Evolutionary conservation across 2,329 filamentous ascomycete species (phyloP).

Genomic region (Colletotrichum sojae): DNA sequence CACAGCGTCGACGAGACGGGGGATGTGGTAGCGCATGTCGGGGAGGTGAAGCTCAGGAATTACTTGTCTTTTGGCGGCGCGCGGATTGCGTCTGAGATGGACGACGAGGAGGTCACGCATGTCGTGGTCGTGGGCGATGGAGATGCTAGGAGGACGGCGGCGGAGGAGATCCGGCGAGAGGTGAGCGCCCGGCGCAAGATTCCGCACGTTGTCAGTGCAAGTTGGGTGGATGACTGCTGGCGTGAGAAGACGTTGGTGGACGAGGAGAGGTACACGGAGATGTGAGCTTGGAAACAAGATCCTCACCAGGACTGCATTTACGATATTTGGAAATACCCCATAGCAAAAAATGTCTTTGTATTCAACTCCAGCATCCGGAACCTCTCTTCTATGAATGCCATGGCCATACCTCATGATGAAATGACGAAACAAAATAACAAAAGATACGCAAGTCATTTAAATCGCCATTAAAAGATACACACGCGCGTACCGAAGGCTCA

Average conservation of each 20-base stretch:
- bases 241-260: conserved; percentile 82
- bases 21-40: conserved; percentile 44
- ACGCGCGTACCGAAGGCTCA: conserved; percentile 51
- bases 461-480: neutral
- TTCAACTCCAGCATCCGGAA: conserved; percentile 20
- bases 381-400: conserved; percentile 26
- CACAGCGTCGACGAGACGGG: conserved; percentile 43
- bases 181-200: conserved; percentile 57
- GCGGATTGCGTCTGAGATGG: conserved; percentile 62
- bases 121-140: conserved; percentile 68
- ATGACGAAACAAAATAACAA: neutral
- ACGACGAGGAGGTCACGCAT: conserved; percentile 77
- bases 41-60: conserved; percentile 60
- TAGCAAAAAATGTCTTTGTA: conserved; percentile 8
- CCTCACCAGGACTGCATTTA: neutral
- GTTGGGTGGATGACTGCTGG: conserved; percentile 89
- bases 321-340: no score
- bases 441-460: neutral
- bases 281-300: conserved; percentile 41
- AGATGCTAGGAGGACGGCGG: conserved; percentile 53
- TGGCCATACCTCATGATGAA: neutral
- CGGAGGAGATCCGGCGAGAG: conserved; percentile 57
- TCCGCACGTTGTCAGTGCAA: conserved; percentile 77
- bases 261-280: conserved; percentile 73
- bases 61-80: conserved; percentile 81